Evolutionary conservation across 2,329 filamentous ascomycete genomes (phyloP).

Genomic region (Cercospora beticola): DNA sequence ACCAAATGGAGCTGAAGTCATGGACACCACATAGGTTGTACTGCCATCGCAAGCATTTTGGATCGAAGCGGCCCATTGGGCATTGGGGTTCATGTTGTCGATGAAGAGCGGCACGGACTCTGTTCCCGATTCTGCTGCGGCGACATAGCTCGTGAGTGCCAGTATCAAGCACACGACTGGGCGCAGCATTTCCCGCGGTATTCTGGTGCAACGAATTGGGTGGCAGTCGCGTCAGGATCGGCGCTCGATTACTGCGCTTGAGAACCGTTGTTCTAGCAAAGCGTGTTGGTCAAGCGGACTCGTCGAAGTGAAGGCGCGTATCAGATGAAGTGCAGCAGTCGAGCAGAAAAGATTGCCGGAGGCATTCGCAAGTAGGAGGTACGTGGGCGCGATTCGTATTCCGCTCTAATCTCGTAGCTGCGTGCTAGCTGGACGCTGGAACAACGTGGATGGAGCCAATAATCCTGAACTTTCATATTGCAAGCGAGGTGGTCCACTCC

Average conservation of each 20-base stretch:
- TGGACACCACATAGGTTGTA: constrained; percentile 28
- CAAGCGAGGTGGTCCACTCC: constrained; percentile 1
- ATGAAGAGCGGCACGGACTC: constrained; percentile 27
- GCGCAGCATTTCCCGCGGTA: not conserved
- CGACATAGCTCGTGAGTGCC: not conserved
- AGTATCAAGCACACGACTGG: not conserved
- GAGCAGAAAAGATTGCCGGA: not conserved
- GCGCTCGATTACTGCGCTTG: not conserved
- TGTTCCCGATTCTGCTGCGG: not conserved
- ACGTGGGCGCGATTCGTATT: not conserved
- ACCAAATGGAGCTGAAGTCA: constrained; percentile 25
- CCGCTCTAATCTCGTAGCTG: not conserved
- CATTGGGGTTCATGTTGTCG: constrained; percentile 28
- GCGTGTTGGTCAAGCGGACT: not conserved
- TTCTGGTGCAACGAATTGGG: not conserved
- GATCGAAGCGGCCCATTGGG: constrained; percentile 29
- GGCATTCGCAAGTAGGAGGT: not conserved
- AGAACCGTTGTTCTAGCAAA: not conserved
- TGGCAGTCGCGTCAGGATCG: not conserved
- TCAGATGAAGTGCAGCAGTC: not conserved
- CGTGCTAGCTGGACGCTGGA: not conserved
- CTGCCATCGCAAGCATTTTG: constrained; percentile 28
- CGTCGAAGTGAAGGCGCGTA: not conserved
- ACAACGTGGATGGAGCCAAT: not conserved
- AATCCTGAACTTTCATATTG: not conserved